phyloP scores from a whole-genome alignment of 805 yeast genomes.

The Candida oleophila region DNA sequence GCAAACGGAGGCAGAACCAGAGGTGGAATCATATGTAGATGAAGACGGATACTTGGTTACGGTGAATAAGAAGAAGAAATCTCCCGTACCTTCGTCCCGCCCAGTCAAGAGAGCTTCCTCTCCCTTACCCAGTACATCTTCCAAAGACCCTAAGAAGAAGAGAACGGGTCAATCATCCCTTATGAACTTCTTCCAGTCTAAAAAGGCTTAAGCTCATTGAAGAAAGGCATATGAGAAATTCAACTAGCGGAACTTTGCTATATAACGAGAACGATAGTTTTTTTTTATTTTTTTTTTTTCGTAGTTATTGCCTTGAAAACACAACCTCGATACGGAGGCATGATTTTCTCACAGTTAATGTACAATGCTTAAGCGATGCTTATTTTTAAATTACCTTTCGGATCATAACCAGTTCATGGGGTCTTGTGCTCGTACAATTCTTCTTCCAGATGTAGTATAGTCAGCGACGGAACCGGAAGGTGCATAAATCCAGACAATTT shows the following conservation, averaged over 20 bases:
- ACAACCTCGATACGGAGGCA: too few relatives aligned
- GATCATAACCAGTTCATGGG: too few relatives aligned
- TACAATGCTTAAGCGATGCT: too few relatives aligned
- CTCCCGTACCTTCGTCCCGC: constrained; percentile 9
- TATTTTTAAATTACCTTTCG: too few relatives aligned
- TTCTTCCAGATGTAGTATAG: neutral
- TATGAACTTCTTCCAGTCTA: constrained; percentile 48
- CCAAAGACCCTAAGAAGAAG: constrained; percentile 22
- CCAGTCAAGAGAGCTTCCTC: constrained; percentile 8
- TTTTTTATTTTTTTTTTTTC: too few relatives aligned
- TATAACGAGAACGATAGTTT: too few relatives aligned
- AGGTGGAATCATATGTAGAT: constrained; percentile 29
- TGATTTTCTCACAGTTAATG: too few relatives aligned
- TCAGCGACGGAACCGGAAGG: neutral
- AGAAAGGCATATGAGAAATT: too few relatives aligned
- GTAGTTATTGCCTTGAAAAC: too few relatives aligned
- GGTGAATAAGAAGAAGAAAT: constrained; percentile 21
- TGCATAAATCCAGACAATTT: too few relatives aligned
- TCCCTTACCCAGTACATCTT: constrained; percentile 8
- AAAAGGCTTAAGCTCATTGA: neutral
- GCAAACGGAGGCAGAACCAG: constrained; percentile 6
- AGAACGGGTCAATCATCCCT: constrained; percentile 44
- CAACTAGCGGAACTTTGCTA: too few relatives aligned
- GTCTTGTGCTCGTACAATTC: neutral
- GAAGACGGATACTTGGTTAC: constrained; percentile 54